phyloP scores from a whole-genome alignment of 257 asterid genomes.

The Penstemon newberryi region DNA sequence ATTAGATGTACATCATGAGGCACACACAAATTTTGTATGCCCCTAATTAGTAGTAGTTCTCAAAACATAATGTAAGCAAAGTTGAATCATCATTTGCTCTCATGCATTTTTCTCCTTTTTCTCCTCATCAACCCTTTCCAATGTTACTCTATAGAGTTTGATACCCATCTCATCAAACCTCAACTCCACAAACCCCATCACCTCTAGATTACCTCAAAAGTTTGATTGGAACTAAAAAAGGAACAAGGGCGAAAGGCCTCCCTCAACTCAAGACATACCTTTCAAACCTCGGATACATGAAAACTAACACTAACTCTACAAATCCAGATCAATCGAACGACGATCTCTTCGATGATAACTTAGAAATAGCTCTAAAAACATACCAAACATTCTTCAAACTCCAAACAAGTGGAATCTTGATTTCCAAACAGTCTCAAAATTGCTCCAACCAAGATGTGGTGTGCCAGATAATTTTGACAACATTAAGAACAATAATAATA shows the following conservation, averaged over 20 bases:
- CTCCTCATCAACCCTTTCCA: too few relatives aligned
- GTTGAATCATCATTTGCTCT: background rate
- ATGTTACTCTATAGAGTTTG: background rate
- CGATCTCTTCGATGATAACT: conserved; percentile 5
- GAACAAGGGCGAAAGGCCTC: background rate
- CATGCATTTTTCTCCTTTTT: background rate
- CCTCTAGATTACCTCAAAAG: background rate
- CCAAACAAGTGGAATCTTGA: conserved; percentile 5
- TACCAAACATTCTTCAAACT: conserved; percentile 14
- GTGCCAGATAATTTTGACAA: conserved; percentile 2
- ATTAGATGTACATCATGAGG: too few relatives aligned
- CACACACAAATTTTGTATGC: too few relatives aligned
- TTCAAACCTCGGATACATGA: conserved; percentile 11
- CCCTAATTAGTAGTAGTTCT: too few relatives aligned
- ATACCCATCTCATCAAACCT: background rate
- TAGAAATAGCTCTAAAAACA: conserved; percentile 8
- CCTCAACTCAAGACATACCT: conserved; percentile 6
- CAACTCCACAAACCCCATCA: background rate
- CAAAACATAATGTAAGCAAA: too few relatives aligned
- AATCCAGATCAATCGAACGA: background rate
- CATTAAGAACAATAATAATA: background rate
- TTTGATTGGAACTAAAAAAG: background rate
- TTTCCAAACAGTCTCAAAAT: conserved; percentile 4
- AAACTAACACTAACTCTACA: background rate
- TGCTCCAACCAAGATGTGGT: conserved; percentile 21